Evolutionary conservation across 495 filamentous ascomycete genomes (phyloP), one percentile per base, ranked within the genome.

Genomic region (Lasiosphaeris hirsuta): DNA sequence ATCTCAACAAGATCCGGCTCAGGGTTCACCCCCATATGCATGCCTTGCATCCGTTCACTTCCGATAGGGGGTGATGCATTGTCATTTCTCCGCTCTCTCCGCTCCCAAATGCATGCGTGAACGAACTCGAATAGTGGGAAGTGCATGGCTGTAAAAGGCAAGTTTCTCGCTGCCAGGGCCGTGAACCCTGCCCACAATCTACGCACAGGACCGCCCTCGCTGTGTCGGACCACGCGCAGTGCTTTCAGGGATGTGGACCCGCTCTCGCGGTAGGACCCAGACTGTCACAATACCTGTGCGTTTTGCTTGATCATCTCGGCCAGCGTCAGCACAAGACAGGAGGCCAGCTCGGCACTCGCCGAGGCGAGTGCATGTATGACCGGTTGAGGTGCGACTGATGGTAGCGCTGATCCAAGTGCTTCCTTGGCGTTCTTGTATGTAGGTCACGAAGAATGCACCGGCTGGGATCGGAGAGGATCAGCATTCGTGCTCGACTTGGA

Each of bases 301-400:
- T 96, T 96, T 62, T 96, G 92, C 73, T 97, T 97, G 38, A 96
- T 77, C 8, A 96, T 90, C 68, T 97, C 92, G 38, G 91, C 88
- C 0, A 92, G 92, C 0, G 92, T 93, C 40, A 96, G 81, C 49
- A 97, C 87, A 30, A 86, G 73, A 66, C 92, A 96, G 5, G 90
- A 90, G 3, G 90, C 88, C 53, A 89, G 79, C 67, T 96, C 92
- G 0, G 83, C 92, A 19, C 80, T 69, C 5, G 83, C 85, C 11
- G 90, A 94, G 23, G 92, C 86, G 35, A 84, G 65, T 41, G 84
- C 78, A 63, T 95, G 85, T 51, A 88, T 78, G 10, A 87, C 43
- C 0, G 90, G 84, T 43, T 75, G 73, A 7, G 89, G 87, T 10
- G 89, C 68, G 19, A 69, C 68, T 19, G 69, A 55, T 10, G 63